phyloP scores from a whole-genome alignment of 2,329 filamentous ascomycete species.

The Aspergillus neoniger region DNA sequence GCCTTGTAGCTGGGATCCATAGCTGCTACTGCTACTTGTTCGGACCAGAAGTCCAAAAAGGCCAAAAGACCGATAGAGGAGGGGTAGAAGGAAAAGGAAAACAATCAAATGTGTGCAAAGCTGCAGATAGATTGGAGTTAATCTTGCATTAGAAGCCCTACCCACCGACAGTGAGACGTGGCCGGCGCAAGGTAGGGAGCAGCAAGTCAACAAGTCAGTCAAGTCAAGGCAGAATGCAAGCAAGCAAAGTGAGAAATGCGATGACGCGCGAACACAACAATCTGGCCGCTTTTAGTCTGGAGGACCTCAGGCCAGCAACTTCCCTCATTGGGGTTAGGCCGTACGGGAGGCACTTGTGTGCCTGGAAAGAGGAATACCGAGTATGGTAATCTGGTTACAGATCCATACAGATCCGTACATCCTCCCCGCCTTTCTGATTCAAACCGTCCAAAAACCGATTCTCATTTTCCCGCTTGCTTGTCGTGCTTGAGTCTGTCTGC shows the following conservation, averaged over 20 bases:
- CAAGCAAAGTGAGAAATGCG: background rate
- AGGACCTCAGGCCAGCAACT: background rate
- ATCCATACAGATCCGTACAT: no score
- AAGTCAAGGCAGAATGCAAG: background rate
- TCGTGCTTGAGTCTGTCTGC: no score
- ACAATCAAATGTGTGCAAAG: background rate
- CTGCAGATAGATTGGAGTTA: background rate
- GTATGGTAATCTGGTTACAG: background rate
- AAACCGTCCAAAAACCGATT: no score
- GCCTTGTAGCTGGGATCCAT: slow-evolving; percentile 72
- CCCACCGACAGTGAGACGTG: background rate
- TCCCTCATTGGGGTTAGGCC: background rate
- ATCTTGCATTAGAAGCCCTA: slow-evolving; percentile 1
- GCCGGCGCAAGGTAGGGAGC: background rate
- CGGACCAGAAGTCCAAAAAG: background rate
- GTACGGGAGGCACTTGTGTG: background rate
- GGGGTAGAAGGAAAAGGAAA: background rate
- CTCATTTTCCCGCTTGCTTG: no score
- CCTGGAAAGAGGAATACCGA: background rate
- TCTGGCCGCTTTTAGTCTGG: background rate
- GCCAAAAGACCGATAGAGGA: background rate
- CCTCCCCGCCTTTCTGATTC: background rate
- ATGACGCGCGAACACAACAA: background rate
- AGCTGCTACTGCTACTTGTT: slow-evolving; percentile 3
- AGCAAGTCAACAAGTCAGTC: background rate